Percentiles rank a stretch among this genome's conserved stretches.
phyloP scores from a whole-genome alignment of 305 asterid genomes.

The Solanum chacoense region DNA sequence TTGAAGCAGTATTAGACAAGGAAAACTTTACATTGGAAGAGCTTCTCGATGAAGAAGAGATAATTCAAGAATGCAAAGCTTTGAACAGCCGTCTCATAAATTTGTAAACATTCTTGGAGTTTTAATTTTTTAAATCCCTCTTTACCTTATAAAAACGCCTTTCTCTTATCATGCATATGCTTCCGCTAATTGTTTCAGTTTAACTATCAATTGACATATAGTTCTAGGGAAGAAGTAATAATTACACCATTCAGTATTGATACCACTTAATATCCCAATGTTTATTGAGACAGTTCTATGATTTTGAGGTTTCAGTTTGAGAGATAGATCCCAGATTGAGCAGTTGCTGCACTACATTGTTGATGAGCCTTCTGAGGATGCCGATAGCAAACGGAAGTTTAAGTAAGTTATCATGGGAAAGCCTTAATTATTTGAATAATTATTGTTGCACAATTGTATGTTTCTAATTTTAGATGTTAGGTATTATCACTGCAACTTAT shows the following conservation, averaged over 20 bases:
- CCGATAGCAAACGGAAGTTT: conserved; percentile 72
- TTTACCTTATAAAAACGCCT: background rate
- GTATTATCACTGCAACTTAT: conserved; percentile 8
- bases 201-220: background rate
- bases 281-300: background rate
- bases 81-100: conserved; percentile 88
- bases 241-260: background rate
- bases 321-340: conserved; percentile 84
- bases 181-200: background rate
- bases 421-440: background rate
- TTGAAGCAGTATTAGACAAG: conserved; percentile 90
- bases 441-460: background rate
- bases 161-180: background rate
- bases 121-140: background rate
- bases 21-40: conserved; percentile 83
- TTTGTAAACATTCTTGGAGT: conserved; percentile 38
- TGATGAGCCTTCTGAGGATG: conserved; percentile 78
- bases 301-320: conserved; percentile 47
- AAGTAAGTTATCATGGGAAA: conserved; percentile 42
- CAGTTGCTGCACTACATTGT: conserved; percentile 73
- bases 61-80: conserved; percentile 99
- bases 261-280: background rate
- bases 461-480: background rate
- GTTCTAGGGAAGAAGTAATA: background rate
- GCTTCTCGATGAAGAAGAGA: conserved; percentile 97